Percentiles rank a stretch among this genome's conserved stretches.
Conservation (phyloP, 1,284 basidiomycete species). For the Irpex rosettiformis region DNA sequence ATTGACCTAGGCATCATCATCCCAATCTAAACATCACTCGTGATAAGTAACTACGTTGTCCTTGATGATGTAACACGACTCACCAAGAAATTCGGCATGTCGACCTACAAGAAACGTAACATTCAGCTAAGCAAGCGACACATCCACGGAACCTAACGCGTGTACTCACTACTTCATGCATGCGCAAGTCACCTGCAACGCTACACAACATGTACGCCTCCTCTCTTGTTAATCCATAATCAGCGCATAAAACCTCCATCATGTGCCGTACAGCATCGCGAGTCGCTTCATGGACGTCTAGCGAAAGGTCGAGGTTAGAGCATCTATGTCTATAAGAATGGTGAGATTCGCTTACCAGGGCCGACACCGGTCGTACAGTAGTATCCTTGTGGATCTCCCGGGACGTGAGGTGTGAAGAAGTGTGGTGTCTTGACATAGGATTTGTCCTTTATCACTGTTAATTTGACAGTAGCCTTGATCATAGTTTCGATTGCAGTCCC, state of each 20-base stretch:
- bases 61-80: conserved; percentile 18
- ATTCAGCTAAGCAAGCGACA: background rate
- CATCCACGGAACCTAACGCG: background rate
- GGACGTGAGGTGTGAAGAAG: conserved; percentile 34
- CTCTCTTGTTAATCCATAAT: conserved; percentile 37
- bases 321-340: background rate
- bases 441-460: conserved; percentile 54
- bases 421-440: conserved; percentile 57
- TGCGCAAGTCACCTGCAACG: conserved; percentile 52
- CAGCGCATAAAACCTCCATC: conserved; percentile 46
- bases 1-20: conserved; percentile 48
- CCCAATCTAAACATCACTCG: conserved; percentile 34
- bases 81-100: conserved; percentile 66
- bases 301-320: background rate
- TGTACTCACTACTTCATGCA: conserved; percentile 58
- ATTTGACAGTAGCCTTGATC: conserved; percentile 50
- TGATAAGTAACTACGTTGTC: background rate
- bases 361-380: conserved; percentile 60
- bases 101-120: conserved; percentile 38
- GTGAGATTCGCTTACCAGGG: conserved; percentile 27
- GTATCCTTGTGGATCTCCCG: conserved; percentile 36
- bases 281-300: conserved; percentile 52
- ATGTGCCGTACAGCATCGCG: conserved; percentile 53
- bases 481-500: conserved; percentile 63
- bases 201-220: conserved; percentile 64